Conservation (phyloP, 2,329 filamentous ascomycete species). For the Ceratocystis colombiana region DNA sequence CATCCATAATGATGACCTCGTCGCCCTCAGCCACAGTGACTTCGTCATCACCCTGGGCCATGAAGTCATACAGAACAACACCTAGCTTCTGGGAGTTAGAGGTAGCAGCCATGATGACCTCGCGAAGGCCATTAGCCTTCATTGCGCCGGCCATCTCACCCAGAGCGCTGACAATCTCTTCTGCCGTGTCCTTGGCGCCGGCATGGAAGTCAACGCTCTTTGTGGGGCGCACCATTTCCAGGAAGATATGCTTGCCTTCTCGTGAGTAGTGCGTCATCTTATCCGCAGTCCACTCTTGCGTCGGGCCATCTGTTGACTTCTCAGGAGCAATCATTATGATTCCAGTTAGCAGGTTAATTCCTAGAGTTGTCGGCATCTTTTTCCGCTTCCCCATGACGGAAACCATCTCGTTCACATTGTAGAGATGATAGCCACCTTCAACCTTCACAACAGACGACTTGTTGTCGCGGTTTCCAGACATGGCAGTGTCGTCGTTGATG, state of each 20-base stretch:
- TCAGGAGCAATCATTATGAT: slow-evolving; percentile 86
- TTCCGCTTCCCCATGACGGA: slow-evolving; percentile 95
- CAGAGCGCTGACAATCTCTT: slow-evolving; percentile 79
- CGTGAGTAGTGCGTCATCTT: slow-evolving; percentile 96
- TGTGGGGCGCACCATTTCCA: slow-evolving; percentile 83
- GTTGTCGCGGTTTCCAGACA: slow-evolving; percentile 42
- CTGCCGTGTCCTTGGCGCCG: slow-evolving; percentile 89
- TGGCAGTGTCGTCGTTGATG: slow-evolving; percentile 40
- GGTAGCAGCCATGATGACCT: slow-evolving; percentile 73
- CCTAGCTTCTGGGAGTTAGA: slow-evolving; percentile 67
- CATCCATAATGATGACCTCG: slow-evolving; percentile 82
- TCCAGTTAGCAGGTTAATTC: slow-evolving; percentile 82
- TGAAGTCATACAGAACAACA: slow-evolving; percentile 85
- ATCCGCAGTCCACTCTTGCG: slow-evolving; percentile 88
- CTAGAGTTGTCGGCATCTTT: slow-evolving; percentile 95
- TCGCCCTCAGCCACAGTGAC: slow-evolving; percentile 84
- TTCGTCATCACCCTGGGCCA: slow-evolving; percentile 92
- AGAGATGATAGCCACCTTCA: slow-evolving; percentile 69
- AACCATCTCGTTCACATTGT: slow-evolving; percentile 95
- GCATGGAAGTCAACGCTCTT: slow-evolving; percentile 96
- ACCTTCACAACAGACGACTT: slow-evolving; percentile 23
- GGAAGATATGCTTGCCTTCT: slow-evolving; percentile 94
- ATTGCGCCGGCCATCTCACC: slow-evolving; percentile 82
- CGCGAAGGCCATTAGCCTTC: slow-evolving; percentile 69
- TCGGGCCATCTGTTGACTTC: slow-evolving; percentile 67